phyloP scores from a whole-genome alignment of 495 filamentous ascomycete species.

The Hypoxylon subgilvum region DNA sequence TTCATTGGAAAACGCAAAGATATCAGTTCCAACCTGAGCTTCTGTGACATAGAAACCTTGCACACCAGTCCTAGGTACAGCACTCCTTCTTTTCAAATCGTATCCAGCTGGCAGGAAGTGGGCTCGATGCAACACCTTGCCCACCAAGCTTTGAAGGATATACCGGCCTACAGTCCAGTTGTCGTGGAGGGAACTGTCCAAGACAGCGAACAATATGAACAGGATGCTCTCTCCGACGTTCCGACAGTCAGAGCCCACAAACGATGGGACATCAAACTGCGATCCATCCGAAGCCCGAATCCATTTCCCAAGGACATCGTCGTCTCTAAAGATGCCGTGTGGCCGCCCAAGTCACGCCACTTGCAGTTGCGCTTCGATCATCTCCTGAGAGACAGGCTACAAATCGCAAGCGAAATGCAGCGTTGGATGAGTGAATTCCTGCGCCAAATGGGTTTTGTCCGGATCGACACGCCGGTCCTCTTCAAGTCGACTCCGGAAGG shows the following conservation, averaged over 20 bases:
- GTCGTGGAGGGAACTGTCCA: slow-evolving; percentile 43
- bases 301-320: slow-evolving; percentile 77
- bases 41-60: slow-evolving; percentile 65
- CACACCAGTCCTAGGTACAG: too few relatives aligned
- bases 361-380: slow-evolving; percentile 79
- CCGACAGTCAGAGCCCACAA: background rate
- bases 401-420: slow-evolving; percentile 61
- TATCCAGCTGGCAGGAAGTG: slow-evolving; percentile 36
- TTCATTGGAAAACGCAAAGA: slow-evolving; percentile 70
- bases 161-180: slow-evolving; percentile 50
- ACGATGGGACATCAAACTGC: slow-evolving; percentile 48
- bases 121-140: slow-evolving; percentile 29
- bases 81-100: slow-evolving; percentile 42
- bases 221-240: slow-evolving; percentile 3
- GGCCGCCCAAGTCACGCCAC: slow-evolving; percentile 76
- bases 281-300: slow-evolving; percentile 72
- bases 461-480: slow-evolving; percentile 89
- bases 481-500: slow-evolving; percentile 99
- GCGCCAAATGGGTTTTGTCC: slow-evolving; percentile 62
- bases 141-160: slow-evolving; percentile 40
- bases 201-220: background rate
- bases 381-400: slow-evolving; percentile 65
- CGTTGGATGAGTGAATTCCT: slow-evolving; percentile 61
- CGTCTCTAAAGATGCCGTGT: slow-evolving; percentile 71
- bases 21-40: slow-evolving; percentile 68